Percentiles rank a stretch among this genome's conserved stretches.
Conservation (phyloP, 345 rosid species). For the Salix udensis region DNA sequence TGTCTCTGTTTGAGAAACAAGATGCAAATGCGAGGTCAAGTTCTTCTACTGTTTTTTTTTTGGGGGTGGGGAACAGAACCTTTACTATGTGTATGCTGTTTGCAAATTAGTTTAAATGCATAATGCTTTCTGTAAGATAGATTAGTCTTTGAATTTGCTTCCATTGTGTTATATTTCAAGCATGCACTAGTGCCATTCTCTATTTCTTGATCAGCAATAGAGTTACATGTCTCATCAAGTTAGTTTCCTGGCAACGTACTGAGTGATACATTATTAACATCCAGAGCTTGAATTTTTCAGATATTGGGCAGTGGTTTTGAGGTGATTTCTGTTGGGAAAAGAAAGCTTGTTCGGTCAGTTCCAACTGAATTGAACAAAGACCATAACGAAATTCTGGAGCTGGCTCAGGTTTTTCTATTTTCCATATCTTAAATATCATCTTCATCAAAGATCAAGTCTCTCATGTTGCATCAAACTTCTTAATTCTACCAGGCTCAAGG, state of each 20-base stretch:
- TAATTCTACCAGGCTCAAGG: constrained; percentile 60
- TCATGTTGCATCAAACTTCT: neutral
- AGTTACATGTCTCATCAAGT: neutral
- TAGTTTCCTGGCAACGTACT: neutral
- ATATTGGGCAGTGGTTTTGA: constrained; percentile 85
- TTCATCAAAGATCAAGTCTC: neutral
- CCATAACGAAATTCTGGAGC: constrained; percentile 82
- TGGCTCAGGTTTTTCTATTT: constrained; percentile 59
- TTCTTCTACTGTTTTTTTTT: neutral
- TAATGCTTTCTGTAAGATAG: neutral
- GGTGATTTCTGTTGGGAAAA: constrained; percentile 84
- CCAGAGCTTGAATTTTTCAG: constrained; percentile 25
- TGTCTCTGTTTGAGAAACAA: neutral
- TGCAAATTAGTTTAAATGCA: neutral
- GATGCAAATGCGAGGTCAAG: neutral
- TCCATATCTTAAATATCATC: neutral
- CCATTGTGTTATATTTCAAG: neutral
- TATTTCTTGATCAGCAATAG: neutral
- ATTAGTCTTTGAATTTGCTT: neutral
- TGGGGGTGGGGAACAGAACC: neutral
- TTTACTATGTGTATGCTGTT: neutral
- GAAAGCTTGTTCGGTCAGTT: constrained; percentile 81
- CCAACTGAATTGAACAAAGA: constrained; percentile 94
- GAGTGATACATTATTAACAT: neutral
- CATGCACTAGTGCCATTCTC: neutral